Evolutionary conservation across 1,284 basidiomycete genomes (phyloP).

Genomic region (Athelia sp.): DNA sequence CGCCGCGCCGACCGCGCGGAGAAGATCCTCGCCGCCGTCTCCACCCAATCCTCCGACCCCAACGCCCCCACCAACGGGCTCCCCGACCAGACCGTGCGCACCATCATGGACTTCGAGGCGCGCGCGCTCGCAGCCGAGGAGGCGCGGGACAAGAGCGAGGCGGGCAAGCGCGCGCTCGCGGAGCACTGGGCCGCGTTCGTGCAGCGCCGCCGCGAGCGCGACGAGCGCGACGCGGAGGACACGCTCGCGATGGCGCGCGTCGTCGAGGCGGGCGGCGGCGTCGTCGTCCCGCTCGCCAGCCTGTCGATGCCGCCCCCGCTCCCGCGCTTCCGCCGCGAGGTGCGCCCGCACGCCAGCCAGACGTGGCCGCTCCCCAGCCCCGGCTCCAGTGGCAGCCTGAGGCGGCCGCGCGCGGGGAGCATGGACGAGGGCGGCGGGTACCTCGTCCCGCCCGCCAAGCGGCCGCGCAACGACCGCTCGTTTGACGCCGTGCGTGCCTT

Average conservation of each 20-base stretch:
- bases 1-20: conserved; percentile 53
- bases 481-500: background rate
- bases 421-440: conserved; percentile 30
- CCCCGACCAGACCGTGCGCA: conserved; percentile 11
- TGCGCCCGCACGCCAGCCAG: conserved; percentile 2
- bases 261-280: conserved; percentile 38
- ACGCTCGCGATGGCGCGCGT: conserved; percentile 43
- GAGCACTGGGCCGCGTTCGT: conserved; percentile 44
- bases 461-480: conserved; percentile 31
- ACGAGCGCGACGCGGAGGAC: conserved; percentile 44
- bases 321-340: background rate
- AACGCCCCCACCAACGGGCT: conserved; percentile 9
- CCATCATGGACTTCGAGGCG: conserved; percentile 37
- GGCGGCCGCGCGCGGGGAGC: conserved; percentile 37
- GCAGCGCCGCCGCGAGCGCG: conserved; percentile 25
- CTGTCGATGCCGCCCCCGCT: too few species aligned
- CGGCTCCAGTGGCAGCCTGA: conserved; percentile 20
- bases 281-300: conserved; percentile 29
- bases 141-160: conserved; percentile 52
- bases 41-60: conserved; percentile 16
- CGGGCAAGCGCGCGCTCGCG: conserved; percentile 39
- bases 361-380: conserved; percentile 19
- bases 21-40: conserved; percentile 29
- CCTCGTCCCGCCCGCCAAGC: conserved; percentile 38
- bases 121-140: conserved; percentile 45